Conservation (phyloP, 768 basidiomycete genomes). For the Glaciozyma antarctica region DNA sequence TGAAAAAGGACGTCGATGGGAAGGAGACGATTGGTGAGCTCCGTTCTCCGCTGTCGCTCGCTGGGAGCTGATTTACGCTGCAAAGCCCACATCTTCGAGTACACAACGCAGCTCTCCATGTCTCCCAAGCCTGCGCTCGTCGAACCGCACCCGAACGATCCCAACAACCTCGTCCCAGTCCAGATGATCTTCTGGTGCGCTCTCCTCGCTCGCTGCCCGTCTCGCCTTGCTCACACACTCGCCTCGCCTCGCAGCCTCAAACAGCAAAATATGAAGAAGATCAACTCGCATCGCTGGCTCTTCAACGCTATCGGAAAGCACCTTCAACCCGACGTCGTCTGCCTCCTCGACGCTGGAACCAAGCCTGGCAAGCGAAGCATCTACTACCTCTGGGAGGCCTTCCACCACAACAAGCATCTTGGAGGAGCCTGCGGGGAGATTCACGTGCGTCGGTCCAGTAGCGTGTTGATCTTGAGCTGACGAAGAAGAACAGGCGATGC, state of each 20-base stretch:
- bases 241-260: slow-evolving; percentile 35
- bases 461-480: slow-evolving; percentile 50
- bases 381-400: slow-evolving; percentile 89
- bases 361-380: slow-evolving; percentile 95
- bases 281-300: slow-evolving; percentile 94
- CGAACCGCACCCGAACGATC: slow-evolving; percentile 76
- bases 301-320: slow-evolving; percentile 68
- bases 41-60: too few relatives aligned
- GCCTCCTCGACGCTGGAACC: slow-evolving; percentile 88
- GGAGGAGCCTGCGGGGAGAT: slow-evolving; percentile 35
- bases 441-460: slow-evolving; percentile 32
- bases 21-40: slow-evolving; percentile 49
- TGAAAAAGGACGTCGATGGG: slow-evolving; percentile 36
- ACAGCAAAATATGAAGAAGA: slow-evolving; percentile 77
- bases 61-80: slow-evolving; percentile 39
- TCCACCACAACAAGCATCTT: slow-evolving; percentile 38
- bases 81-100: slow-evolving; percentile 95
- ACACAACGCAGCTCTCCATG: slow-evolving; percentile 91
- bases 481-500: slow-evolving; percentile 62
- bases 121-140: slow-evolving; percentile 83
- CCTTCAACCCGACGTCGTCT: slow-evolving; percentile 73
- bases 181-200: slow-evolving; percentile 45
- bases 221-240: not conserved
- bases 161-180: slow-evolving; percentile 66
- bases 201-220: too few relatives aligned